Evolutionary conservation across 352 stramenopile genomes (phyloP), one percentile per base, ranked within the genome.

Genomic region (Ochromonadaceae sp.): DNA sequence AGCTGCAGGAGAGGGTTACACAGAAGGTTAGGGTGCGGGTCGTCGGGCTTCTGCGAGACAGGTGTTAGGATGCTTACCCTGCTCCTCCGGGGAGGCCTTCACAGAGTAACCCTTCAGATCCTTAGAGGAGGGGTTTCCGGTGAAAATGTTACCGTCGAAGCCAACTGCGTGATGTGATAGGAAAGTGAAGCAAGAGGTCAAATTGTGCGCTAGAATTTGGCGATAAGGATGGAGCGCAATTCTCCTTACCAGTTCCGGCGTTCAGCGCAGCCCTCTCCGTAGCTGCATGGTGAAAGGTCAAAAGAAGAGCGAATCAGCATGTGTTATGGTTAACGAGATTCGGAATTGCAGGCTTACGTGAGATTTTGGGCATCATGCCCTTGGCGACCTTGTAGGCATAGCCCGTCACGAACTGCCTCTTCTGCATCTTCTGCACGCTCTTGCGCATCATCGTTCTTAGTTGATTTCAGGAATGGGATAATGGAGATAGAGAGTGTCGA

Each of bases 111-210:
- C 84, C 67, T 77, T 77, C 31, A 98, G 81, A 49, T 89, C 74
- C 73, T 89, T 74, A 32, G 97, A 78, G 35, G 78, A 83, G 12
- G 92, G 90, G 41, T 77, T 86, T 47, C 92, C 92, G 36, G 81
- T 86, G 75, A 97, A 98, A 65, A 98, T 95, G 63, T 98, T 90
- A 58, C 88, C 84, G 72, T 98, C 92, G 72, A 98, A 98, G 52
- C 78, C 87, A 44, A 77, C 52, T 59, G n/a, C n/a, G n/a, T n/a
- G n/a, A n/a, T n/a, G n/a, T n/a, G n/a, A n/a, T n/a, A n/a, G n/a
- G n/a, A n/a, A n/a, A n/a, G n/a, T n/a, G n/a, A n/a, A n/a, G n/a
- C n/a, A n/a, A n/a, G n/a, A n/a, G n/a, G n/a, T n/a, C n/a, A n/a
- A n/a, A n/a, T n/a, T n/a, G n/a, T n/a, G n/a, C n/a, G n/a, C n/a